Percentiles rank a stretch among this genome's conserved stretches.
Conservation (phyloP, 1,284 basidiomycete species). For the Ganoderma resinaceum region DNA sequence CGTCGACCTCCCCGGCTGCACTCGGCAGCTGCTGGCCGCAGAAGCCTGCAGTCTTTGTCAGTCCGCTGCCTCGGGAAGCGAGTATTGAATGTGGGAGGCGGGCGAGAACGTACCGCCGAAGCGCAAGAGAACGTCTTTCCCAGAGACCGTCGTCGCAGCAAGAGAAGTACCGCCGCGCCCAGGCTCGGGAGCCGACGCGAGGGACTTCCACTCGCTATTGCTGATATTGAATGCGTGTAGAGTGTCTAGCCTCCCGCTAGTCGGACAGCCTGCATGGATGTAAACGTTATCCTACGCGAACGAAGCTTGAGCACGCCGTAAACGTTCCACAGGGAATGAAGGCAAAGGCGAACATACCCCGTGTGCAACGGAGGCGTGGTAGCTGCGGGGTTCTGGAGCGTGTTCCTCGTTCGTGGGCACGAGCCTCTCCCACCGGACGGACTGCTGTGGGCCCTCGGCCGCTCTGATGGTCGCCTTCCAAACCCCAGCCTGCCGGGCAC, state of each 20-base stretch:
- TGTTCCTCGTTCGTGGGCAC: conserved; percentile 33
- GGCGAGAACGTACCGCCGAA: conserved; percentile 23
- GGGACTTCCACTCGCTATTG: conserved; percentile 40
- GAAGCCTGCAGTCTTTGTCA: conserved; percentile 34
- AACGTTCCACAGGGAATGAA: neutral
- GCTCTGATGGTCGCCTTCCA: conserved; percentile 34
- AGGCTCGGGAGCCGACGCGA: conserved; percentile 46
- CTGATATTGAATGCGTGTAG: conserved; percentile 46
- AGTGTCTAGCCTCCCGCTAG: conserved; percentile 41
- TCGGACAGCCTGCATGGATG: conserved; percentile 52
- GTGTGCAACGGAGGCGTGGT: conserved; percentile 37
- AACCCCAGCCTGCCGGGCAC: conserved; percentile 39
- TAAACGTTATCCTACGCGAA: conserved; percentile 44
- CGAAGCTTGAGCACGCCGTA: neutral
- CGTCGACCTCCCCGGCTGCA: conserved; percentile 35
- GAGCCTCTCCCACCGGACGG: conserved; percentile 38
- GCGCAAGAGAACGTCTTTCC: conserved; percentile 28
- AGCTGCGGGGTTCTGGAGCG: conserved; percentile 39
- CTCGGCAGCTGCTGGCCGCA: conserved; percentile 43
- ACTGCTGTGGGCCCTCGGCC: conserved; percentile 17
- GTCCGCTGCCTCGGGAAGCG: neutral
- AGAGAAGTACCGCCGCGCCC: conserved; percentile 47
- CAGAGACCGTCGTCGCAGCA: conserved; percentile 33
- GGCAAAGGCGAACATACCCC: conserved; percentile 27
- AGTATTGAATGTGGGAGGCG: neutral